Evolutionary conservation across 805 yeast species (phyloP).

Genomic region (Wickerhamomyces ciferrii): DNA sequence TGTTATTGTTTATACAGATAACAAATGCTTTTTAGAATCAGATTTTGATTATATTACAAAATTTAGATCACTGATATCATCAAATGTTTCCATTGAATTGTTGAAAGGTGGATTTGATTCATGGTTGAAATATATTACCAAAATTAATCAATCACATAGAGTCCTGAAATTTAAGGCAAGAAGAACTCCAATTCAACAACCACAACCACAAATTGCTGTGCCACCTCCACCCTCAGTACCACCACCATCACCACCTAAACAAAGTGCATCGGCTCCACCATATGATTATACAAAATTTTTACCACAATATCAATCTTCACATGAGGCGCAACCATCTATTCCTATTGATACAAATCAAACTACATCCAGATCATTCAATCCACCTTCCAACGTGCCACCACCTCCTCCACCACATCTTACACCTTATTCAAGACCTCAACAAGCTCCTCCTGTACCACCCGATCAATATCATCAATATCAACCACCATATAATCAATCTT

Average conservation of each 20-base stretch:
- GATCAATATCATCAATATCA: not conserved
- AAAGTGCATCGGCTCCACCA: slow-evolving; percentile 9
- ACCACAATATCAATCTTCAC: slow-evolving; percentile 10
- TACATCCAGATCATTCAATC: not conserved
- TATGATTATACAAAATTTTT: slow-evolving; percentile 9
- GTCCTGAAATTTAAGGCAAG: slow-evolving; percentile 13
- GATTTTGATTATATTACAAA: slow-evolving; percentile 27
- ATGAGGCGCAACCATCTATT: not conserved
- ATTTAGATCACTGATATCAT: slow-evolving; percentile 19
- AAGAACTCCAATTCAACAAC: slow-evolving; percentile 8
- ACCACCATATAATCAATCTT: not conserved
- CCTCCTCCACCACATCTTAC: slow-evolving; percentile 1
- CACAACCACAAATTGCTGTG: slow-evolving; percentile 13
- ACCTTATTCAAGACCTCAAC: not conserved
- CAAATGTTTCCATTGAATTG: slow-evolving; percentile 16
- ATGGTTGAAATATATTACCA: slow-evolving; percentile 32
- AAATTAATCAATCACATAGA: slow-evolving; percentile 18
- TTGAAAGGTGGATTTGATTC: slow-evolving; percentile 41
- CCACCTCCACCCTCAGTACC: slow-evolving; percentile 25
- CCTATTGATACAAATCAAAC: not conserved
- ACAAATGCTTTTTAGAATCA: slow-evolving; percentile 24
- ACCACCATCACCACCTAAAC: slow-evolving; percentile 17
- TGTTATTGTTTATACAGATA: slow-evolving; percentile 34
- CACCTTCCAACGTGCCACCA: not conserved
- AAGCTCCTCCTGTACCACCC: not conserved